Evolutionary conservation across 1,284 basidiomycete species (phyloP).

Genomic region (Cryptococcus neoformans): DNA sequence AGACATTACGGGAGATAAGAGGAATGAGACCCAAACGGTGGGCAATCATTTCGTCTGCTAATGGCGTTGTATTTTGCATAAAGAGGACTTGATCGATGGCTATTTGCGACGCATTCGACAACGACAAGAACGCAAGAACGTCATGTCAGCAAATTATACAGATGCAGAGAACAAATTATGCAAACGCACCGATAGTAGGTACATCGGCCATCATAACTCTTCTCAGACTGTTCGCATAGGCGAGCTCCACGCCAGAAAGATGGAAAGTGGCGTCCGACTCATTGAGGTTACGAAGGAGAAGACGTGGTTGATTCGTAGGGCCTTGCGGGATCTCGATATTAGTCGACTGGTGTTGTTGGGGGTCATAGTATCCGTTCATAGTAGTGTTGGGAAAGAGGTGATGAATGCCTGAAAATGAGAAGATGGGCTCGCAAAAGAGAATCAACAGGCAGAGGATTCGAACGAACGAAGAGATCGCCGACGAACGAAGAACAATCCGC

Average conservation of each 20-base stretch:
- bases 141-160: constrained; percentile 2
- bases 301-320: constrained; percentile 38
- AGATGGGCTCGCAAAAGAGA: no score
- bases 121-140: background rate
- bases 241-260: constrained; percentile 87
- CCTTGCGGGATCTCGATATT: constrained; percentile 28
- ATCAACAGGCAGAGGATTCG: no score
- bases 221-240: constrained; percentile 86
- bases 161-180: background rate
- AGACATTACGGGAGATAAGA: constrained; percentile 76
- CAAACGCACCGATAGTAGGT: constrained; percentile 78
- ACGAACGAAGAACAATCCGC: no score
- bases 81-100: constrained; percentile 98
- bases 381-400: background rate
- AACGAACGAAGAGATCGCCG: no score
- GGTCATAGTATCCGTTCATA: background rate
- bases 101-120: background rate
- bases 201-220: constrained; percentile 94
- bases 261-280: constrained; percentile 81
- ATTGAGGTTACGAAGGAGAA: constrained; percentile 54
- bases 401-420: no score
- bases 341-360: background rate
- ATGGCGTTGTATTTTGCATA: constrained; percentile 83
- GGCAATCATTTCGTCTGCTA: constrained; percentile 97
- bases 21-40: constrained; percentile 96